Base-by-base conservation (phyloP, 2,329 filamentous ascomycete genomes). In the Epichloe bromicola region DNA sequence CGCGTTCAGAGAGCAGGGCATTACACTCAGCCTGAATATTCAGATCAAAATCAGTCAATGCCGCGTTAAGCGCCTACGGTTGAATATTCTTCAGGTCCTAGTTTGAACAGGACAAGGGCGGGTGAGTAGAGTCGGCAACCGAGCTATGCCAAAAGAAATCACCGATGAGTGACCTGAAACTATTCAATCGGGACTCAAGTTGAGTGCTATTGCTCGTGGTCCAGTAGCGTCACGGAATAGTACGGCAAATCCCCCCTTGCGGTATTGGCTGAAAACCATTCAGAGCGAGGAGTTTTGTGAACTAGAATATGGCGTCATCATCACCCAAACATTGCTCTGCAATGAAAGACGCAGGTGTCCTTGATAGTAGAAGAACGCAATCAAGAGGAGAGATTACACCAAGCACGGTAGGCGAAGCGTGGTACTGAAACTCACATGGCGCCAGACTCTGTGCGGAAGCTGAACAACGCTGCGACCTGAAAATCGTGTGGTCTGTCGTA, bases 251-350 rank as follows among this genome's bases (percentile, higher is more conserved):
- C 36, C 36, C 12, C 36, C 36, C 12, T 38, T 38, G 12, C 5
- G 12, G 36, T 38, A 12, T 38, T 38, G 36, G 36, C 36, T 5
- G 36, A n/a, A n/a, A 14, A 38, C 36, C 36, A 40, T 5, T 40
- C 38, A 19, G 8, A n/a, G 38, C 38, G 11, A 40, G 6, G 38
- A 15, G 15, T 4, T 19, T 49, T 39, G 36, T 51, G 20, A 51
- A 37, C 37, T 42, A 37, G 37, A 20, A 19, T 20, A 51, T 51
- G 50, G 50, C 50, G 39, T 47, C 30, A 51, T 48, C 45, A 33
- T 17, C 20, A 26, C n/a, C 49, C 38, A 38, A 46, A 40, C 23
- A 47, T 37, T 30, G 49, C 43, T 19, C n/a, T 36, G 14, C 34
- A 15, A 10, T 20, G 20, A 37, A 33, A 23, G 4, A 12, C 4